phyloP scores from a whole-genome alignment of 2,329 filamentous ascomycete genomes.

The Acrodontium crateriforme region DNA sequence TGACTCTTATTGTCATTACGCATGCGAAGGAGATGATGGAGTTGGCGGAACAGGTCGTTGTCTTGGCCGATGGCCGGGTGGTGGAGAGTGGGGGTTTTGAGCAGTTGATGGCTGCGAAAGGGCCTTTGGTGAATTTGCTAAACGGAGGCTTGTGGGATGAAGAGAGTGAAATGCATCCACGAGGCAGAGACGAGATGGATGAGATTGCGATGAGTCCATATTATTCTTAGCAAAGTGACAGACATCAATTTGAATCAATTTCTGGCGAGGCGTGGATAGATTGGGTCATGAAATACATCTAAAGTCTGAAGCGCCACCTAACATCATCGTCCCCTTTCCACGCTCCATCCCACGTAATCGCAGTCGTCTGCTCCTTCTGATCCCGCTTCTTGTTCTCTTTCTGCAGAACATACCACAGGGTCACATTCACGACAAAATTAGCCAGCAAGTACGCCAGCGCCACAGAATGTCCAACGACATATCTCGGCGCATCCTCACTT shows the following conservation, averaged over 20 bases:
- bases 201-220: neutral
- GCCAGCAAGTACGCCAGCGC: constrained; percentile 49
- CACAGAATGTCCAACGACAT: constrained; percentile 52
- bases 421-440: constrained; percentile 40
- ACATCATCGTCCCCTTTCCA: constrained; percentile 50
- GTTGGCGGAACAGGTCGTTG: constrained; percentile 57
- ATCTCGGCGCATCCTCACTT: constrained; percentile 45
- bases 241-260: too few species aligned
- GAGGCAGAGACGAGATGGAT: neutral
- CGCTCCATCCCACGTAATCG: constrained; percentile 37
- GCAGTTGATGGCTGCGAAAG: constrained; percentile 36
- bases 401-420: constrained; percentile 41
- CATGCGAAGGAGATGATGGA: constrained; percentile 80
- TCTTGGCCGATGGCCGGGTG: constrained; percentile 53
- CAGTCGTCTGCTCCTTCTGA: constrained; percentile 28
- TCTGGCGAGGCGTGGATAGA: too few species aligned
- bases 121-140: constrained; percentile 23
- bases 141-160: constrained; percentile 23
- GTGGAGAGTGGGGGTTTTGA: constrained; percentile 56
- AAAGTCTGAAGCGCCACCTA: constrained; percentile 47
- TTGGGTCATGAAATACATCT: too few species aligned
- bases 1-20: constrained; percentile 69
- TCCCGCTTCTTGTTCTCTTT: constrained; percentile 45
- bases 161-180: constrained; percentile 1
- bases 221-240: too few species aligned